Evolutionary conservation across 2,329 filamentous ascomycete species (phyloP).

Genomic region (Bertia moriformis): DNA sequence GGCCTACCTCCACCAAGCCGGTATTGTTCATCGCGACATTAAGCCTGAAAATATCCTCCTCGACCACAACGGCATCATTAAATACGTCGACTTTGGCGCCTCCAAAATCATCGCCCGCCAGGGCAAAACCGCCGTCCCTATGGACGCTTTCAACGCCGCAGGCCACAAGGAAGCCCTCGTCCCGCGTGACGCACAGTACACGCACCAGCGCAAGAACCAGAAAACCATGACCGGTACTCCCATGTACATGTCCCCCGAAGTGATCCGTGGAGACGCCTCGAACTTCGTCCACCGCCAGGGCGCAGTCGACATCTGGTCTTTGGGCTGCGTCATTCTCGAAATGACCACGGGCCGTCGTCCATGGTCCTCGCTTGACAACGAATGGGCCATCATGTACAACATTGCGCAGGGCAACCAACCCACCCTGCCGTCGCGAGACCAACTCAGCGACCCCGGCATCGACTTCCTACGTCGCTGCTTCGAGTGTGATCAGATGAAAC

Average conservation of each 20-base stretch:
- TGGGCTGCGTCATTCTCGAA: constrained; percentile 91
- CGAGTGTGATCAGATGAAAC: constrained; percentile 62
- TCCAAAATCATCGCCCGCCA: constrained; percentile 93
- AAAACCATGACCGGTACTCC: constrained; percentile 94
- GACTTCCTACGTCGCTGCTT: constrained; percentile 86
- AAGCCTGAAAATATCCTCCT: constrained; percentile 96
- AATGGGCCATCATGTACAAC: constrained; percentile 99
- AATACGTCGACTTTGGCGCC: constrained; percentile 96
- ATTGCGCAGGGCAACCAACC: constrained; percentile 94
- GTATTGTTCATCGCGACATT: constrained; percentile 91
- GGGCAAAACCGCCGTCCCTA: constrained; percentile 67
- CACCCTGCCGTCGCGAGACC: constrained; percentile 65
- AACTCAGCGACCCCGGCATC: constrained; percentile 70
- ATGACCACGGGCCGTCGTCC: constrained; percentile 92
- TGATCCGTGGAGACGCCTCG: constrained; percentile 77
- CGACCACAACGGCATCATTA: constrained; percentile 95
- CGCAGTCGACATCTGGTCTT: constrained; percentile 86
- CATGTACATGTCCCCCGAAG: constrained; percentile 99
- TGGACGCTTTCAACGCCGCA: constrained; percentile 31
- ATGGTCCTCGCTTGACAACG: constrained; percentile 92
- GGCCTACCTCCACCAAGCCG: constrained; percentile 79
- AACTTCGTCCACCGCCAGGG: constrained; percentile 50
- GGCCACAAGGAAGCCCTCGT: not conserved
- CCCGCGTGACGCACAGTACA: not conserved
- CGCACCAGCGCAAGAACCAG: constrained; percentile 36